Base-by-base conservation (phyloP, 495 filamentous ascomycete species). In the Corynascus novoguineensis region DNA sequence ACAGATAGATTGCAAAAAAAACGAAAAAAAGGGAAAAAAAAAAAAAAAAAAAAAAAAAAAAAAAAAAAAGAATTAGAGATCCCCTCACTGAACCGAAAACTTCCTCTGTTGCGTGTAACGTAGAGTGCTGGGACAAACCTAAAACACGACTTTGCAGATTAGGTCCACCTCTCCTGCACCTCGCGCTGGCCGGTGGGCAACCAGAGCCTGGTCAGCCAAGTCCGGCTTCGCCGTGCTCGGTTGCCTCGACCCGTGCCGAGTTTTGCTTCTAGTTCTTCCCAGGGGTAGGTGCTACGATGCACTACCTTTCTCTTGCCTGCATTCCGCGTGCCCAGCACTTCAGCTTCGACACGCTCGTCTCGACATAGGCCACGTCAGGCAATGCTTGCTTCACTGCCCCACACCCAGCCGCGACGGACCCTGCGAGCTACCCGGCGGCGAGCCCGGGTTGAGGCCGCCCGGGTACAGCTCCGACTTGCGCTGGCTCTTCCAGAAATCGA, bases 401-500 rank as follows among this genome's bases (percentile, higher is more conserved):
- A 24, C 15, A 7, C 27, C 28, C 38, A 53, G 28, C 19, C 51
- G 38, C 5, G 51, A 44, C 51, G 38, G 9, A 1, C 52, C 41
- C 19, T 11, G 27, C 52, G 52, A 55, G 41, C 42, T 55, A 12
- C 42, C n/a, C 31, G 53, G 53, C 42, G 53, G 53, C 53, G 53
- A 55, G 21, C 14, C 53, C 9, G 24, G 24, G 45, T 27, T 34
- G 34, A 10, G 1, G 4, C 24, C 34, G 24, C 8, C 22, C 0
- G 49, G 59, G 28, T 60, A 60, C 51, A 70, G 38, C 45, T 75
- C 72, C 19, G 73, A 74, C 59, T 73, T 75, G 42, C 73, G 65
- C 50, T 72, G 78, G 64, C 78, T 81, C 71, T 81, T 88, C 93
- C 93, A 98, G 75, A 99, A 99, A 73, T 99, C 95, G 68, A 99